Evolutionary conservation across 2,329 filamentous ascomycete species (phyloP), one percentile per base, ranked within the genome.

Genomic region (Aspergillus aculeatinus): DNA sequence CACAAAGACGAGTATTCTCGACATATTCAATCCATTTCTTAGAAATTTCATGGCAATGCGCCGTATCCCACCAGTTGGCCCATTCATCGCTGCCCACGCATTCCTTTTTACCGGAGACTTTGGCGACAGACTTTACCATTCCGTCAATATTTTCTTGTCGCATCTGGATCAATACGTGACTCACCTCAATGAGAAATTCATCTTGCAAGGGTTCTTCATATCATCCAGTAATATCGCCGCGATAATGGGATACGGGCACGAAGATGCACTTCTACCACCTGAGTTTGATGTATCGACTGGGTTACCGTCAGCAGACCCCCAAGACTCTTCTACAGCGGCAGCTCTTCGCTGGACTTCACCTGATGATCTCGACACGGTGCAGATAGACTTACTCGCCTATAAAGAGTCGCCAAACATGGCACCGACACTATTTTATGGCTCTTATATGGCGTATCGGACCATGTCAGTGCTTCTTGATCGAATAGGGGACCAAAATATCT

Each of bases 1-100:
- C 68, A 82, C 86, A 16, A 76, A 79, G 14, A 83, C 86, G 35
- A 85, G 83, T 16, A 81, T 88, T 49, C 71, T 80, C 48, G 83
- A 83, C 1, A 70, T 87, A 2, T 82, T 87, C 65, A 80, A 79
- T 53, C 82, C 83, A 0, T 75, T 82, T 27, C 70, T 85, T 47
- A 73, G 78, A 42, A 73, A 75, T 5, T 67, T 73, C 49, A 68
- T 74, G 57, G 64, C 78, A 4, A 52, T 67, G 55, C 65, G 67
- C 35, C 68, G 73, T 53, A 63, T 68, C 25, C 68, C 75, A 5
- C 70, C 81, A 42, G 79, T 85, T 58, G 74, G 78, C 1, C 75
- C 74, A 2, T 83, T 86, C 60, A 82, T 87, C 57, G 80, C 78
- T 53, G 78, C 81, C 1, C 83, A 86, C 67, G 83, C 80, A 2